Evolutionary conservation across 352 stramenopile species (phyloP).

Genomic region (Plasmopara halstedii): DNA sequence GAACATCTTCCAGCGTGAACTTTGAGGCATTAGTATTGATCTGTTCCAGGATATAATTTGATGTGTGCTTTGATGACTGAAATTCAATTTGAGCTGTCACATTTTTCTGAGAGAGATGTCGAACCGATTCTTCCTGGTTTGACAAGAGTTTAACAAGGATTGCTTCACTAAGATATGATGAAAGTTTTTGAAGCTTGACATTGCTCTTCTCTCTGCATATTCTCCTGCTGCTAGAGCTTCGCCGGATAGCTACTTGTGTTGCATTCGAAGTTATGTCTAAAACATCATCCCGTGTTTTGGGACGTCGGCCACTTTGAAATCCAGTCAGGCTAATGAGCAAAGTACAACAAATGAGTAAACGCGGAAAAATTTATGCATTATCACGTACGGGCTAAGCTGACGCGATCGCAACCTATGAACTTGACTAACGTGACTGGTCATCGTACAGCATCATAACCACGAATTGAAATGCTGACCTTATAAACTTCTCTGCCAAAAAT

Average conservation of each 20-base stretch:
- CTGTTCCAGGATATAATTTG: conserved; percentile 9
- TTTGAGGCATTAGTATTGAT: neutral
- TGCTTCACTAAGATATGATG: neutral
- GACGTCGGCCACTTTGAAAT: conserved; percentile 15
- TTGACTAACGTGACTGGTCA: too few species aligned
- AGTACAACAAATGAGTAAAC: neutral
- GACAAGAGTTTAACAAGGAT: conserved; percentile 2
- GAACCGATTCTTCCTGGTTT: conserved; percentile 27
- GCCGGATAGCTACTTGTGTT: neutral
- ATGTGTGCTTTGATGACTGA: conserved; percentile 9
- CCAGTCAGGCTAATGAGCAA: conserved; percentile 4
- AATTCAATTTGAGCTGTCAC: conserved; percentile 23
- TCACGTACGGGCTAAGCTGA: conserved; percentile 39
- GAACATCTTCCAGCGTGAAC: conserved; percentile 31
- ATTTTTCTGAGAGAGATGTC: neutral
- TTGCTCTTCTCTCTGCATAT: conserved; percentile 3
- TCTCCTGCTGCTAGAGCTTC: conserved; percentile 4
- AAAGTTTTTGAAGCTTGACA: conserved; percentile 19
- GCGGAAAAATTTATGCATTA: neutral
- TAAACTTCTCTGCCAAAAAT: too few species aligned
- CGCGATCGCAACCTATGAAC: conserved; percentile 18
- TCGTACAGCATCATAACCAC: too few species aligned
- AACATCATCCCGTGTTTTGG: conserved; percentile 5
- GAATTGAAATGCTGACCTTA: too few species aligned
- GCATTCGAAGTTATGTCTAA: neutral